Evolutionary conservation across 228 moss, liverwort and hornwort genomes (phyloP), one percentile per base, ranked within the genome.

Genomic region (Sphagnum magellanicum): DNA sequence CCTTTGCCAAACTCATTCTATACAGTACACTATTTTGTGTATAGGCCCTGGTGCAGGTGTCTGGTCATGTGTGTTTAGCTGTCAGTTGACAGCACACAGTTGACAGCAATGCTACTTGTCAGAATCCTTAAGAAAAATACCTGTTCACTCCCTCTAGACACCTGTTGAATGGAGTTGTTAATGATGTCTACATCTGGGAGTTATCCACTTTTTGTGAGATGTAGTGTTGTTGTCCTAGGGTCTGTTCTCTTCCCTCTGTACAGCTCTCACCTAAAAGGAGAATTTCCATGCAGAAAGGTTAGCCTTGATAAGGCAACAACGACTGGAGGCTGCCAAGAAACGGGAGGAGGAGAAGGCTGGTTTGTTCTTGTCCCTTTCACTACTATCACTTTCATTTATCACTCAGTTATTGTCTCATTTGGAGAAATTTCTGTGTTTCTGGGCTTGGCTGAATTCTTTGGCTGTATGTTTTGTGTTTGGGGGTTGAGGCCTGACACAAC

Each of bases 341-440:
- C 90, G 98, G 51, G 93, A 93, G 76, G 98, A 98, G 80, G 98
- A 98, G 72, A 98, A 93, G 71, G 88, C 90, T 81, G 98, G 98
- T 98, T 7, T 11, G 52, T 66, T 16, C 6, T n/a, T 68, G 59
- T 49, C 46, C 47, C 10, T 64, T 49, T 4, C 8, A 12, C 12
- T 49, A 14, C 51, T 53, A 4, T 49, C 67, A 55, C 8, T 12
- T 55, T 55, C 55, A 55, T 55, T 55, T 55, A 8, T 8, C 55
- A 55, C 55, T 55, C 55, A 55, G 55, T 8, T 55, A 55, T 12
- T 3, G 32, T 32, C 32, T 32, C 32, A 3, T 32, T 67, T 49
- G 49, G 49, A 51, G 13, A 32, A 32, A 32, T 32, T 32, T 16
- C 51, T 53, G 12, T 14, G 6, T 67, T 51, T 12, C 5, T 14